Evolutionary conservation across 1,139 yeast genomes (phyloP), one percentile per base, ranked within the genome.

Genomic region (Saccharomyces hybrid): DNA sequence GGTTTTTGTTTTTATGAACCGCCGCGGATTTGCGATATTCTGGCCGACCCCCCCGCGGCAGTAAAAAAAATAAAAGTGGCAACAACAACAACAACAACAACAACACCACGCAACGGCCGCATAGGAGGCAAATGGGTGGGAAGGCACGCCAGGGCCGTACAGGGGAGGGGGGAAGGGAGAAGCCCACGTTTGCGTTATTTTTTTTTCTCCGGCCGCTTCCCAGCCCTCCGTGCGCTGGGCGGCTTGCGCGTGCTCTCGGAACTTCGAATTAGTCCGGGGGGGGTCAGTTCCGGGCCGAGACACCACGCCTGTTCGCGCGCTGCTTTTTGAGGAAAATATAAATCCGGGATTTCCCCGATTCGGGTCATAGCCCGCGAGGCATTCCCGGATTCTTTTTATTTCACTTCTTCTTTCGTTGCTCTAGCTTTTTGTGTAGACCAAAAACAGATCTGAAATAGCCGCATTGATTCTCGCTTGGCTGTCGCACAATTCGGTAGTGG

Each of bases 381-480:
- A 38, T 16, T 38, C 44, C 44, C 44, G 44, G 26, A 38, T 38
- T 16, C 16, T 16, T 16, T 16, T 38, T 19, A 7, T 38, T 16
- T 16, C 16, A 19, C 44, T 38, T 19, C 44, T 38, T 38, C 44
- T 38, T 38, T 38, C 44, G 44, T 38, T 16, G 24, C 8, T 11
- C 44, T 38, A 8, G 12, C 9, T 9, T 16, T 38, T 38, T 9
- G 44, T 19, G 9, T 34, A 34, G 24, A 9, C 11, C 2, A 38
- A 34, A 19, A 38, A 38, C n/a, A 38, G 44, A 38, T 38, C 44
- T 38, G 12, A 8, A 38, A 38, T 38, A 38, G 44, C 44, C 44
- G 44, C 44, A 38, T 38, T 38, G 44, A 38, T 38, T 38, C 44
- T 38, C 44, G 44, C 44, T 38, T 38, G 44, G 44, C 44, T 38